Base-by-base conservation (phyloP, 148 eudicot species). In the Camellia sinensis region DNA sequence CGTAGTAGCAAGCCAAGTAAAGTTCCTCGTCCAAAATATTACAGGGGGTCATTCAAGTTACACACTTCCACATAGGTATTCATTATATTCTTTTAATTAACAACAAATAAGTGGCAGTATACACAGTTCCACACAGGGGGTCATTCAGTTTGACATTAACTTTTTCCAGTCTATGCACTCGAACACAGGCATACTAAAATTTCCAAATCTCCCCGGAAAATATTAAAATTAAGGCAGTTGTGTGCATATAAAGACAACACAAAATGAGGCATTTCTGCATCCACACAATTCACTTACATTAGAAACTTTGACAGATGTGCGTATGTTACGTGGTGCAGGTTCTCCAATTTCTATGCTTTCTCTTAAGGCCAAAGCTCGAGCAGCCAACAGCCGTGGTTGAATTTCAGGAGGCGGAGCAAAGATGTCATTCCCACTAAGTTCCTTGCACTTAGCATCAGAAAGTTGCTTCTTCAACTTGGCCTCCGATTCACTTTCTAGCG, bases 331-430 rank as follows among this genome's bases (percentile, higher is more conserved):
- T 29, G 86, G 79, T 43, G 86, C 80, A 46, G 92, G 61, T 76
- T 89, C 90, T 46, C 88, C 91, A 63, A 85, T 81, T 19, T 83
- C 82, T 52, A 85, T 89, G 66, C 90, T 86, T 80, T 87, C 93
- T 82, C 89, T 82, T 78, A 91, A 80, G 3, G 91, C 94, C 80
- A 90, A 84, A 21, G 97, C 89, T 19, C 90, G 84, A 71, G 88
- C 82, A 79, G 90, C 82, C 79, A 84, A 76, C 6, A 90, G 83
- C 14, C 93, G 89, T 19, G 94, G 97, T 81, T 83, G 83, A 37
- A 91, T 90, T 82, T 91, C 95, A 43, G 94, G 92, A 6, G 98
- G 95, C 2, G 95, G 91, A 11, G 90, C 92, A 37, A 94, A 94
- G 21, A 94, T 91, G 84, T 94, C 81, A 70, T 90, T 85, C 41